Conservation (phyloP, 805 yeast species). For the Candida methanosorbosa region DNA sequence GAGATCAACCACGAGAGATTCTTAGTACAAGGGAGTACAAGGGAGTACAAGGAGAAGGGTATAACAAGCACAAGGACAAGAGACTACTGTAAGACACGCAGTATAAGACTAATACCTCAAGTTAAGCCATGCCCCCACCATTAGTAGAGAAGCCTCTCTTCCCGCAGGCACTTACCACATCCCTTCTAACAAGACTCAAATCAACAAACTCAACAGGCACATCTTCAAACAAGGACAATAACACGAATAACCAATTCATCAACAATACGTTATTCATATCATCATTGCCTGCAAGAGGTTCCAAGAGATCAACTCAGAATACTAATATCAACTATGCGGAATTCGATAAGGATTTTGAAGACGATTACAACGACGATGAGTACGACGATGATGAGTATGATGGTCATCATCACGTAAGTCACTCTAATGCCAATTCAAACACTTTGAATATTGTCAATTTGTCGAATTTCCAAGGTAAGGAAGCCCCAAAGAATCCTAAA, state of each 20-base stretch:
- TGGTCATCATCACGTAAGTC: constrained; percentile 7
- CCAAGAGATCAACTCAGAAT: constrained; percentile 58
- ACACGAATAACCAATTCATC: no score
- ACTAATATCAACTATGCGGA: constrained; percentile 88
- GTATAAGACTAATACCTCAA: no score
- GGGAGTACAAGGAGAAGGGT: no score
- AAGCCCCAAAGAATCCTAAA: constrained; percentile 32
- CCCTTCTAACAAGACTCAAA: constrained; percentile 63
- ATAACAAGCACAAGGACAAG: no score
- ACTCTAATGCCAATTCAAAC: constrained; percentile 6
- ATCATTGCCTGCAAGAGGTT: constrained; percentile 68
- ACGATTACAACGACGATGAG: constrained; percentile 15
- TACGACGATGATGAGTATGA: constrained; percentile 40
- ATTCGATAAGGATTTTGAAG: constrained; percentile 47
- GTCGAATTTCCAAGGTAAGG: constrained; percentile 27
- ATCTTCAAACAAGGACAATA: no score
- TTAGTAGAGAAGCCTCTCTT: constrained; percentile 22
- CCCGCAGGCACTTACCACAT: constrained; percentile 79
- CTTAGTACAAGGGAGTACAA: no score
- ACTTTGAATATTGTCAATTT: constrained; percentile 10
- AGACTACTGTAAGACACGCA: no score
- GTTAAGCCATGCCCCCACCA: no score
- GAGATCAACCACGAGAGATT: no score
- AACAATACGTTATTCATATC: constrained; percentile 66
- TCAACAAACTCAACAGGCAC: no score